Evolutionary conservation across 176 grass and related monocot genomes (phyloP).

Genomic region (Microstegium vimineum): DNA sequence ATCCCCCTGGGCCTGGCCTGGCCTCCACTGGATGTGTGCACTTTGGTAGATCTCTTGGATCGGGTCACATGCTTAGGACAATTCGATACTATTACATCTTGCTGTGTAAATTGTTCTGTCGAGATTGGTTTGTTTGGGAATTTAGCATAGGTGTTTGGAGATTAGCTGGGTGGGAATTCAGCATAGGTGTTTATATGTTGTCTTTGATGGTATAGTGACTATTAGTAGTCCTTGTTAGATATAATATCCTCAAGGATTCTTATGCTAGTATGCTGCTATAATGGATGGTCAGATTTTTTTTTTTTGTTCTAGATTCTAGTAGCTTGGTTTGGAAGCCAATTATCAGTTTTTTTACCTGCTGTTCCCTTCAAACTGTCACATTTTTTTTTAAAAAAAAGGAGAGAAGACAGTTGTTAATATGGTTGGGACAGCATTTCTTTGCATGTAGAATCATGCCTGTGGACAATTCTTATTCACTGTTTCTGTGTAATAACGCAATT

Average conservation of each 20-base stretch:
- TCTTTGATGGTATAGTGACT: neutral
- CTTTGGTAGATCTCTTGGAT: slow-evolving; percentile 13
- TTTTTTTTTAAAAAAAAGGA: neutral
- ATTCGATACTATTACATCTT: neutral
- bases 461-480: neutral
- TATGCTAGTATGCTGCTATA: neutral
- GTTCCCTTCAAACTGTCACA: neutral
- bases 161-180: neutral
- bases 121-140: neutral
- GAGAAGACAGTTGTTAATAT: neutral
- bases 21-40: neutral
- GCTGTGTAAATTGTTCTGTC: neutral
- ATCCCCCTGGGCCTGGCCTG: neutral
- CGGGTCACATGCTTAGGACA: neutral
- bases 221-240: neutral
- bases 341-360: neutral
- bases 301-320: neutral
- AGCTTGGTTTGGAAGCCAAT: neutral
- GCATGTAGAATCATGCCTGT: neutral
- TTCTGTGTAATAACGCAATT: neutral
- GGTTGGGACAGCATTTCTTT: neutral
- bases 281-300: neutral
- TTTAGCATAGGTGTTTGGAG: neutral
- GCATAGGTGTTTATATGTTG: neutral
- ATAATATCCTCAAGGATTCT: neutral